Base-by-base conservation (phyloP, 1,284 basidiomycete species). In the Trametes versicolor region DNA sequence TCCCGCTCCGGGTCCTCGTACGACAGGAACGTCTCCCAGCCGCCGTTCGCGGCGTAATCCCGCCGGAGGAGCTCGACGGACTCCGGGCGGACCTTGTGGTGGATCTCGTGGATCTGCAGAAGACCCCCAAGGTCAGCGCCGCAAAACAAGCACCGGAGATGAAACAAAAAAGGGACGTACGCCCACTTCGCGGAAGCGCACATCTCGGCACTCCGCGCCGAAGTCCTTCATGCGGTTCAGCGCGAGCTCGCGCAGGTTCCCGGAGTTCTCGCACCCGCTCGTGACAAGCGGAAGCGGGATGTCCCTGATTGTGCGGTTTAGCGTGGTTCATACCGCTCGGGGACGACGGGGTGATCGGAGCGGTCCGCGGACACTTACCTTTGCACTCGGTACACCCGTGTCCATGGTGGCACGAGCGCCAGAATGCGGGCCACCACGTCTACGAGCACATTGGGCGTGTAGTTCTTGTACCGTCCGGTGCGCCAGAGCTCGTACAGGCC, bases 11-110 rank as follows among this genome's bases (percentile, higher is more conserved):
- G 97, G 78, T 99, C 98, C 81, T 99, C 98, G 77, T 99, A 99
- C 23, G 96, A 97, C 19, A 99, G 82, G 87, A 99, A 99, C 0
- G 97, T 99, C 81, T 99, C 98, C 98, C 98, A 99, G 27, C 97
- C 95, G 3, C 95, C 97, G 73, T 99, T 99, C 32, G 98, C 98
- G 2, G 93, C 85, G 79, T 99, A 99, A 79, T 99, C 98, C 56
- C 98, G 86, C 59, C 98, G 89, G 41, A 99, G 88, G n/a, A 99
- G 90, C 79, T 99, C 98, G 61, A 98, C 94, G 36, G 96, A 94
- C 74, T 97, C 95, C 55, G 98, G 98, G 45, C 96, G 90, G 53
- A 99, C 95, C 80, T 98, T 97, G 82, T 98, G 91, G 77, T 99
- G 98, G 60, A 99, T 99, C 81, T 99, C 98, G 79, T 99, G 97